Evolutionary conservation across 2,329 filamentous ascomycete genomes (phyloP).

Genomic region (Trichoderma cornu-damae): DNA sequence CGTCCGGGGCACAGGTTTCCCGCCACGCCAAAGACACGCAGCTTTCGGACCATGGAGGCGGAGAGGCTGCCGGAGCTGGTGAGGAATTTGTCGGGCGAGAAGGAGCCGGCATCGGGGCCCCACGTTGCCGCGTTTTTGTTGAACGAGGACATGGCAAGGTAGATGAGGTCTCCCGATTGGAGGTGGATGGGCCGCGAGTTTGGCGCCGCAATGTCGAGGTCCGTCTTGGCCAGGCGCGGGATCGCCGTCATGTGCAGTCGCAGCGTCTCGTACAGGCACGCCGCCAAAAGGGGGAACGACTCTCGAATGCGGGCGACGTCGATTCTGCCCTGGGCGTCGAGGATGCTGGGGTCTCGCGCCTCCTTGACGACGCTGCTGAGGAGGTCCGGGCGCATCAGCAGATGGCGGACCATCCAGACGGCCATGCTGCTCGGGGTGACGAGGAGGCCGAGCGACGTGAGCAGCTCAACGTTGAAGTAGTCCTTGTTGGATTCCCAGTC

Average conservation of each 20-base stretch:
- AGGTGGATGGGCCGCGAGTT: conserved; percentile 23
- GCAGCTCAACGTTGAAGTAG: conserved; percentile 32
- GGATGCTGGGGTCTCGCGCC: conserved; percentile 21
- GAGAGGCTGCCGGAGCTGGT: conserved; percentile 23
- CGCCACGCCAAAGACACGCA: conserved; percentile 31
- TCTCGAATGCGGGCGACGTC: conserved; percentile 25
- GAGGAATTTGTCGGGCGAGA: conserved; percentile 30
- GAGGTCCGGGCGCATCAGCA: conserved; percentile 24
- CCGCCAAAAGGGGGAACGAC: conserved; percentile 30
- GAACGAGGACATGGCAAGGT: conserved; percentile 32
- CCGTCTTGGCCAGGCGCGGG: conserved; percentile 28
- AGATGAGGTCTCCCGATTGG: conserved; percentile 28
- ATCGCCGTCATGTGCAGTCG: conserved; percentile 32
- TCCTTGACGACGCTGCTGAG: conserved; percentile 24
- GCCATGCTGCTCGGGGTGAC: conserved; percentile 30
- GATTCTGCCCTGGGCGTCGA: conserved; percentile 16
- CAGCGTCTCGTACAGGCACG: conserved; percentile 31
- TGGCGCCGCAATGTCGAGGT: conserved; percentile 25
- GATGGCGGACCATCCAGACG: conserved; percentile 30
- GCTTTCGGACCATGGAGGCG: conserved; percentile 24
- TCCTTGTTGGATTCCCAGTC: conserved; percentile 31
- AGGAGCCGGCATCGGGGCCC: conserved; percentile 27
- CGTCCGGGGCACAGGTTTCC: conserved; percentile 32
- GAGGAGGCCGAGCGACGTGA: conserved; percentile 30
- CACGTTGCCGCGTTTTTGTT: conserved; percentile 28